phyloP scores from a whole-genome alignment of 2,329 filamentous ascomycete genomes.

The Penicillium sumatraense region DNA sequence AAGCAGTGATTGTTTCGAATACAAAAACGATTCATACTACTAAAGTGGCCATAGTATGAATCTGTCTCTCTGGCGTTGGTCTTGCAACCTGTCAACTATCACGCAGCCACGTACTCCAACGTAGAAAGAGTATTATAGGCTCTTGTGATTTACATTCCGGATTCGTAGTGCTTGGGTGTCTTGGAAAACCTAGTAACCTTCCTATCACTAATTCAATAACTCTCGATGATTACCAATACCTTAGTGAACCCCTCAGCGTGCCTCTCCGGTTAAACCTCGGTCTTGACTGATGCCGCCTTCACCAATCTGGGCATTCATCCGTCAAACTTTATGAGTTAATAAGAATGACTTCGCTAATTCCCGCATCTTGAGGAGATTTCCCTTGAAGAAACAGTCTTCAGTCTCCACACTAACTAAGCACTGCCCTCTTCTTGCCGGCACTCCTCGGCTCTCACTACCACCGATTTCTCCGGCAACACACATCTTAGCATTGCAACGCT shows the following conservation, averaged over 20 bases:
- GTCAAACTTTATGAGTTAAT: neutral
- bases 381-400: neutral
- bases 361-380: neutral
- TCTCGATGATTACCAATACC: neutral
- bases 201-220: no score
- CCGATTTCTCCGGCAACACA: neutral
- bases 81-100: no score
- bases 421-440: neutral
- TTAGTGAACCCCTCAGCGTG: neutral
- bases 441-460: neutral
- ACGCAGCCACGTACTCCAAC: no score
- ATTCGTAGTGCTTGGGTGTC: no score
- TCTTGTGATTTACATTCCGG: no score
- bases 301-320: slow-evolving; percentile 10
- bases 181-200: no score
- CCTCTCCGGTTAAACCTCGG: slow-evolving; percentile 16
- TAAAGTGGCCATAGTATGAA: no score
- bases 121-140: no score
- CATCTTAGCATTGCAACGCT: neutral
- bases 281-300: neutral
- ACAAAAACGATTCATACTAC: no score
- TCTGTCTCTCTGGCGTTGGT: no score
- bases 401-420: neutral
- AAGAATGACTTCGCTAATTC: neutral
- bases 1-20: no score